A percentile compares a stretch with the other conserved stretches of the same genome.
Evolutionary conservation across 306 rosid species (phyloP).

Genomic region (Fragaria iinumae): DNA sequence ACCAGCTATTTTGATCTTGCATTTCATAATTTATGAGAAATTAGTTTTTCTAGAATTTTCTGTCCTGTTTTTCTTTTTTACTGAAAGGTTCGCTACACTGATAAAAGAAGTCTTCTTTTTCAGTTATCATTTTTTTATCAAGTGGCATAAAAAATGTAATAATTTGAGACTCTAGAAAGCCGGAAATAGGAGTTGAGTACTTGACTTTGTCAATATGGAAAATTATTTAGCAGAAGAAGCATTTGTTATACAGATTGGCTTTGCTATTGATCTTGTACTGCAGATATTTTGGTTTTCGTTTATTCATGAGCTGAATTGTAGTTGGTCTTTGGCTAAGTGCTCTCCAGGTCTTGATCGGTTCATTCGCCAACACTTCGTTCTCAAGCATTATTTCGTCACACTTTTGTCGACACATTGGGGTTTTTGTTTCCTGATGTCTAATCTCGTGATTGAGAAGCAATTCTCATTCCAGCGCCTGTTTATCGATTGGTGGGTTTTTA

Average conservation of each 20-base stretch:
- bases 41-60: not conserved
- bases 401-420: not conserved
- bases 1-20: not conserved
- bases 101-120: too few species aligned
- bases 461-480: not conserved
- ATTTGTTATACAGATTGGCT: not conserved
- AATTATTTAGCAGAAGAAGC: not conserved
- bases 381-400: not conserved
- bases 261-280: too few species aligned
- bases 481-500: not conserved
- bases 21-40: not conserved
- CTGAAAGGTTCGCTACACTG: too few species aligned
- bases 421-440: not conserved
- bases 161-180: not conserved
- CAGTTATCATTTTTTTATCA: not conserved
- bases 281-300: not conserved
- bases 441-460: not conserved
- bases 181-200: not conserved
- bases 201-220: too few species aligned
- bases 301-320: not conserved
- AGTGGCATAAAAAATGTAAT: not conserved
- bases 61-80: too few species aligned
- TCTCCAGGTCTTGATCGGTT: not conserved
- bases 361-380: not conserved
- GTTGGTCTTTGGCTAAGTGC: not conserved